Evolutionary conservation across 345 rosid species (phyloP), one percentile per base, ranked within the genome.

Genomic region (Draba incana): DNA sequence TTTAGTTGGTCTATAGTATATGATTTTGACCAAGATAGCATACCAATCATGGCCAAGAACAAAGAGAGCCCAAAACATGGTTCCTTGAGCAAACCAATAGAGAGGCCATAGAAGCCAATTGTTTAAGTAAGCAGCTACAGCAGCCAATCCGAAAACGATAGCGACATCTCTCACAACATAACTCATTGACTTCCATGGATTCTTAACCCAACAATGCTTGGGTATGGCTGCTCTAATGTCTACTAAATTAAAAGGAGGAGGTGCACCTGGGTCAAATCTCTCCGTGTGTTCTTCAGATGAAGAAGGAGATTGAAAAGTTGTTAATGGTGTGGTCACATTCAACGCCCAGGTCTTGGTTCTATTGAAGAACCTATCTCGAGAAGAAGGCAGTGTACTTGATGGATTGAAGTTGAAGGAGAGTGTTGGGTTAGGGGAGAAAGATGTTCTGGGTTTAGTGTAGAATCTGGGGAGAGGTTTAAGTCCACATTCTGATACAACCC

Each of bases 1-100:
- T 14, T 47, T 16, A 10, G 10, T 45, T 48, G 30, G 28, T 20
- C 12, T 48, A 8, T 23, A 46, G 25, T 15, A 46, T 16, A 46
- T 46, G 28, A 48, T 42, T 13, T 12, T 13, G 15, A 42, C 15
- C 30, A 45, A 49, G 13, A 16, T 57, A 30, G 4, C 35, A 31
- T 31, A 35, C 97, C 97, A 88, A 51, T 90, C 92, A 79, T 88
- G 97, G 15, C 97, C 97, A 35, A 88, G 92, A 66, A 86, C 90
- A 74, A 90, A 90, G 65, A 90, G 83, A 59, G 90, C 97, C 97
- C 95, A 90, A 35, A 90, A 90, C 94, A 90, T 90, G 33, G 97
- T 90, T 63, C 94, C 97, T 66, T 90, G 97, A 69, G 83, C 88
- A 10, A 74, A 41, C 97, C 97, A 90, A 37, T 90, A 90, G 25